Evolutionary conservation across 176 grass and related monocot genomes (phyloP), one percentile per base, ranked within the genome.

Genomic region (Raddia guianensis): DNA sequence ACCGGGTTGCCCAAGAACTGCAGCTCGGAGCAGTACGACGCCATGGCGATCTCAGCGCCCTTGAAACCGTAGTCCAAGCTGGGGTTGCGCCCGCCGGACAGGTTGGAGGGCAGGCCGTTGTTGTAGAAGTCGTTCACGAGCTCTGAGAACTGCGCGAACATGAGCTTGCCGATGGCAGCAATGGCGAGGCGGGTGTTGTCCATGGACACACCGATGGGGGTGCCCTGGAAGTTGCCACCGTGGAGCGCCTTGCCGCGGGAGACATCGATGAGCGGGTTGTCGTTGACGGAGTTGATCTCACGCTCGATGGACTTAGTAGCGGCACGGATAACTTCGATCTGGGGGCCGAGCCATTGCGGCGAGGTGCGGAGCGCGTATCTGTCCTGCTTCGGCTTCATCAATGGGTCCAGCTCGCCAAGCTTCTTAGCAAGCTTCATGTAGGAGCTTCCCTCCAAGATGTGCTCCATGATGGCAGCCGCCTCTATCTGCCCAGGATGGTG

Each of bases 51-150:
- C 83, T 97, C 94, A 0, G 94, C 94, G 4, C 94, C 94, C 83
- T 97, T 97, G 83, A 97, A 94, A 0, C 94, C 94, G 6, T 97
- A 97, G 78, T 97, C 94, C 87, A 97, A 52, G 85, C 94, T 97
- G 0, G 91, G 94, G 83, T 97, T 97, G 50, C 94, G 87, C 1
- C 94, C 91, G 2, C 94, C 91, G 1, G 94, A 94, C 15, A 97
- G 83, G 75, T 97, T 97, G 48, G 94, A 97, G 0, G 94, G 91
- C 33, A 97, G 68, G 0, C 94, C 94, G 1, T 97, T 97, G 91
- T 97, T 97, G 94, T 97, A 97, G 84, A 89, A 97, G 79, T 97
- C 94, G 68, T 97, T 97, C 18, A 97, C 94, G 16, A 97, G 89
- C 84, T 97, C 94, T 0, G 94, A 97, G 85, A 94, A 97, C 82